phyloP scores from a whole-genome alignment of 495 filamentous ascomycete species.

The Acidomyces sp. region DNA sequence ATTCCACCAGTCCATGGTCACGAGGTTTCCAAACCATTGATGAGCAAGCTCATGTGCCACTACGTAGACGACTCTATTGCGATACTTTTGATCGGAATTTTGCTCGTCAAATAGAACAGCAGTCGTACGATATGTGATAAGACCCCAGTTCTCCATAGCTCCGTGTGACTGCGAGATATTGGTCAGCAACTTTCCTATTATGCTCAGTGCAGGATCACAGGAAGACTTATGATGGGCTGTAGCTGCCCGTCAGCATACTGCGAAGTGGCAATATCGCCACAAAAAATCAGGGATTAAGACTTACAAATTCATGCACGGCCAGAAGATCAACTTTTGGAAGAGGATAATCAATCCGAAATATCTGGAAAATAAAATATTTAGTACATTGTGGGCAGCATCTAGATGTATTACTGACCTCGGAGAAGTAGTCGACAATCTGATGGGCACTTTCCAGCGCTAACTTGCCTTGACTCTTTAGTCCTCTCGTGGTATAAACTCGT shows the following conservation, averaged over 20 bases:
- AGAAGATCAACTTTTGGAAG: slow-evolving; percentile 90
- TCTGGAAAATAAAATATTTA: slow-evolving; percentile 55
- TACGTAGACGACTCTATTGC: slow-evolving; percentile 84
- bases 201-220: not conserved
- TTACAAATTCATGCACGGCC: slow-evolving; percentile 91
- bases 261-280: not conserved
- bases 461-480: slow-evolving; percentile 73
- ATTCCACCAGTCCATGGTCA: slow-evolving; percentile 88
- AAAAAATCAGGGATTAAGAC: slow-evolving; percentile 19
- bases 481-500: slow-evolving; percentile 85
- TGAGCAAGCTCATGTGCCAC: slow-evolving; percentile 91
- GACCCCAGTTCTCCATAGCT: slow-evolving; percentile 58
- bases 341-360: slow-evolving; percentile 89
- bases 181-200: slow-evolving; percentile 25
- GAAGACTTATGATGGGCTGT: slow-evolving; percentile 22
- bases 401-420: slow-evolving; percentile 41
- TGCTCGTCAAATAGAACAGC: slow-evolving; percentile 83
- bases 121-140: slow-evolving; percentile 63
- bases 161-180: slow-evolving; percentile 43
- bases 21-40: slow-evolving; percentile 97
- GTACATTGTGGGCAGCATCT: not conserved
- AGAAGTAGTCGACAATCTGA: slow-evolving; percentile 87
- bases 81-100: slow-evolving; percentile 73
- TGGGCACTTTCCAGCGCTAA: slow-evolving; percentile 79
- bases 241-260: slow-evolving; percentile 2